Evolutionary conservation across 2,329 filamentous ascomycete species (phyloP), one percentile per base, ranked within the genome.

Genomic region (Trichophyton mentagrophytes): DNA sequence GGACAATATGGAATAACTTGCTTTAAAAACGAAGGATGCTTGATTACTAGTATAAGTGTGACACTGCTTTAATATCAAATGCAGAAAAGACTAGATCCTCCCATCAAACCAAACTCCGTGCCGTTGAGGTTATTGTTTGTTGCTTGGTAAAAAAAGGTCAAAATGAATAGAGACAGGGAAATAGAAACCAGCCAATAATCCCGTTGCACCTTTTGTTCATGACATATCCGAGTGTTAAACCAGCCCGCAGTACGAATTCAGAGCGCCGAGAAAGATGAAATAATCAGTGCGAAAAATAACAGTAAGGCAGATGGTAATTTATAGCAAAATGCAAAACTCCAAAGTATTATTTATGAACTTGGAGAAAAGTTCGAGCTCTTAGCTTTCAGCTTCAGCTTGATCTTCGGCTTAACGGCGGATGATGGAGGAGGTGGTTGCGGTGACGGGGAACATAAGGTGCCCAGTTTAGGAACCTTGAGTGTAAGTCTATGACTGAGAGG

Each of bases 341-440:
- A 7, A 36, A 8, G 8, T n/a, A 8, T 15, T 17, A 38, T n/a
- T 49, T 22, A 60, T 56, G 22, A 46, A 9, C 46, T 20, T 27
- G 30, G 30, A 55, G 51, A 55, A 20, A 55, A 22, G 15, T 27
- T 55, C 38, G 51, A 55, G 27, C 51, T 55, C 27, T 55, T 55
- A 17, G 51, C 58, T 60, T 74, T 76, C 58, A 76, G 64, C 65
- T 77, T 78, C 17, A 77, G 65, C 64, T 77, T 78, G 57, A 77
- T 64, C 38, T 72, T 72, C 17, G 72, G 63, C 20, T 22, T 36
- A 5, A n/a, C 15, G 13, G 47, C 51, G 13, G 64, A 67, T n/a
- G 69, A 64, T n/a, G 67, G 62, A 33, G 69, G 58, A 59, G 68
- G 67, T 46, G 69, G 64, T 27, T 68, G 65, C 30, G 72, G 64